Conservation (phyloP, 2,329 filamentous ascomycete species). For the Nakataea oryzae region DNA sequence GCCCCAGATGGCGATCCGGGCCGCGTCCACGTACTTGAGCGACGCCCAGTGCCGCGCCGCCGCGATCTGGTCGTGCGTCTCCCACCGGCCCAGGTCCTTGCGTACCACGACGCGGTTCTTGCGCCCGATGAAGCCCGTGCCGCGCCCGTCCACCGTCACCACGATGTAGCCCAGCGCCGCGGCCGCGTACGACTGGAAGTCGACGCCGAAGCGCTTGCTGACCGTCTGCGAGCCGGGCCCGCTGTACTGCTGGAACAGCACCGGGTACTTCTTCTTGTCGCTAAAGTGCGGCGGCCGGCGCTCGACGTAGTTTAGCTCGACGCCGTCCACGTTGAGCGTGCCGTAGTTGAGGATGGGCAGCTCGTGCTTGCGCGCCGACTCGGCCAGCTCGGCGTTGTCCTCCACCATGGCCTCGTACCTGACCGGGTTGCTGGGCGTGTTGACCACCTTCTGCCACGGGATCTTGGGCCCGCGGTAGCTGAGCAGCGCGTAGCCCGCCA, state of each 20-base stretch:
- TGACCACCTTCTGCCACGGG: conserved; percentile 85
- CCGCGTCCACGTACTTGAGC: conserved; percentile 73
- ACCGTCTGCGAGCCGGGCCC: conserved; percentile 91
- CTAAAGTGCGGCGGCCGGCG: conserved; percentile 85
- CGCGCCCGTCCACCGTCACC: conserved; percentile 86
- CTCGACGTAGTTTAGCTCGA: conserved; percentile 64
- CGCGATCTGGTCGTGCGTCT: conserved; percentile 84
- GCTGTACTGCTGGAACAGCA: conserved; percentile 90
- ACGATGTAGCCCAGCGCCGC: conserved; percentile 83
- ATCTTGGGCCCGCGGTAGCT: conserved; percentile 75
- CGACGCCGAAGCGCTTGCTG: conserved; percentile 66
- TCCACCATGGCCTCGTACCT: conserved; percentile 65
- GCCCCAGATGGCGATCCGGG: conserved; percentile 88
- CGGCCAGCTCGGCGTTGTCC: conserved; percentile 60
- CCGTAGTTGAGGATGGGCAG: conserved; percentile 76
- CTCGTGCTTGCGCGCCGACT: conserved; percentile 63
- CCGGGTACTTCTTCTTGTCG: conserved; percentile 74
- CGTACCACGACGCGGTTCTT: conserved; percentile 73
- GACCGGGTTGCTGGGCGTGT: conserved; percentile 58
- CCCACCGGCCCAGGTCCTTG: conserved; percentile 73
- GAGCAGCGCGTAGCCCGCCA: conserved; percentile 74
- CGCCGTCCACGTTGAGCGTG: conserved; percentile 74
- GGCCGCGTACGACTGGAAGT: conserved; percentile 86
- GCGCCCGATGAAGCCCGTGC: conserved; percentile 84
- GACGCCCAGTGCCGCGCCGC: conserved; percentile 75